phyloP scores from a whole-genome alignment of 306 rosid species.

The Cicer judaicum region DNA sequence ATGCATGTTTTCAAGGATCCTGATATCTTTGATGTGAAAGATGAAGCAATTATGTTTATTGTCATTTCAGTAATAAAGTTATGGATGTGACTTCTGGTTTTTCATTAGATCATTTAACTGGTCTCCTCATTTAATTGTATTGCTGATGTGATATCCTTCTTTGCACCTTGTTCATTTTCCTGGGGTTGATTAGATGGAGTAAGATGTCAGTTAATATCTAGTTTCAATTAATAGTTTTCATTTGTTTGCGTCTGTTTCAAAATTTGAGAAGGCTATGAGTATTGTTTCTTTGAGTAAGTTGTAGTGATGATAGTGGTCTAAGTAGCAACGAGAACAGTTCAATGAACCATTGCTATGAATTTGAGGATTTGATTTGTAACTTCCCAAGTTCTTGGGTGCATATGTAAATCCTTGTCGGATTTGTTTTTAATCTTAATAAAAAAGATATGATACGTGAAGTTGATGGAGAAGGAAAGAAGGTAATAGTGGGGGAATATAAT shows the following conservation, averaged over 20 bases:
- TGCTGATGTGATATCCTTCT: conserved; percentile 22
- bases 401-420: neutral
- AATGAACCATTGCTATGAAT: conserved; percentile 25
- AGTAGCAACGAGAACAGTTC: conserved; percentile 8
- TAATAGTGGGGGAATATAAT: conserved; percentile 4
- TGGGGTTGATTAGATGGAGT: conserved; percentile 19
- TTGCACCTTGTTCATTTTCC: conserved; percentile 19
- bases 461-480: conserved; percentile 26
- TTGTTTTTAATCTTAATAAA: neutral
- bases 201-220: conserved; percentile 24
- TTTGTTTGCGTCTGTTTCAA: conserved; percentile 10
- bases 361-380: conserved; percentile 22
- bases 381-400: conserved; percentile 3
- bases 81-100: conserved; percentile 22
- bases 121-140: conserved; percentile 14
- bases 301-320: conserved; percentile 26
- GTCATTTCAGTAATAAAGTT: conserved; percentile 23
- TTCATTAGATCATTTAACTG: conserved; percentile 17
- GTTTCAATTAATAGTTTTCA: conserved; percentile 11
- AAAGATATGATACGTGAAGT: conserved; percentile 9
- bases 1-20: conserved; percentile 36
- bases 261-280: neutral
- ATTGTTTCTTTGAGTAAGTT: conserved; percentile 1
- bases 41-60: conserved; percentile 10
- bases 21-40: conserved; percentile 26